A percentile compares a stretch with the other conserved stretches of the same genome.
phyloP scores from a whole-genome alignment of 768 basidiomycete genomes.

The Saitozyma podzolica region DNA sequence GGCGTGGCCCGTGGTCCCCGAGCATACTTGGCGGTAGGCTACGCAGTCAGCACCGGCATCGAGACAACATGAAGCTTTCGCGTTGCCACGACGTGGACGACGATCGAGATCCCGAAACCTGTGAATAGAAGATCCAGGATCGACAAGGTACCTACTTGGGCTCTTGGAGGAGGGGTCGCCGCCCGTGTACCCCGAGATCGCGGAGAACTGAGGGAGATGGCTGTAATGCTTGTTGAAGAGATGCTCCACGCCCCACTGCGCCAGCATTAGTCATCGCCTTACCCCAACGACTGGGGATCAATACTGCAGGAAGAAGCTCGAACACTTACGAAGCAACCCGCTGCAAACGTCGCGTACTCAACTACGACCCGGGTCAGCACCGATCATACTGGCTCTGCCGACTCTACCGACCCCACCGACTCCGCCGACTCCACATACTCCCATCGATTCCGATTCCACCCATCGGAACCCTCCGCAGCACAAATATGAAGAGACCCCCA shows the following conservation, averaged over 20 bases:
- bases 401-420: too few species aligned
- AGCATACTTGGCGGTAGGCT: constrained; percentile 72
- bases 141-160: constrained; percentile 30
- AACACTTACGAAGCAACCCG: constrained; percentile 51
- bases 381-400: too few species aligned
- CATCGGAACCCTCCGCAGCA: too few species aligned
- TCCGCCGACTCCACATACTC: constrained; percentile 1
- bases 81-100: background rate
- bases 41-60: background rate
- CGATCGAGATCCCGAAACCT: background rate
- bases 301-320: background rate
- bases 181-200: constrained; percentile 49
- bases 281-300: background rate
- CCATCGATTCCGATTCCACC: background rate
- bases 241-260: constrained; percentile 52
- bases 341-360: constrained; percentile 51
- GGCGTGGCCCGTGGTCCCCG: constrained; percentile 79
- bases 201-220: constrained; percentile 47
- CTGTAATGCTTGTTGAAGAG: constrained; percentile 48
- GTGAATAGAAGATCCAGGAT: background rate
- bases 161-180: constrained; percentile 28
- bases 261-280: background rate
- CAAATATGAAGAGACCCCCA: too few species aligned
- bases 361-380: constrained; percentile 17
- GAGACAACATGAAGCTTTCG: too few species aligned